A percentile compares a stretch with the other conserved stretches of the same genome.
These are phyloP conservation scores for Holtermanniella nyarrowii DNA, from an alignment of 768 basidiomycete genomes.

Conservation along the genomic window DNA sequence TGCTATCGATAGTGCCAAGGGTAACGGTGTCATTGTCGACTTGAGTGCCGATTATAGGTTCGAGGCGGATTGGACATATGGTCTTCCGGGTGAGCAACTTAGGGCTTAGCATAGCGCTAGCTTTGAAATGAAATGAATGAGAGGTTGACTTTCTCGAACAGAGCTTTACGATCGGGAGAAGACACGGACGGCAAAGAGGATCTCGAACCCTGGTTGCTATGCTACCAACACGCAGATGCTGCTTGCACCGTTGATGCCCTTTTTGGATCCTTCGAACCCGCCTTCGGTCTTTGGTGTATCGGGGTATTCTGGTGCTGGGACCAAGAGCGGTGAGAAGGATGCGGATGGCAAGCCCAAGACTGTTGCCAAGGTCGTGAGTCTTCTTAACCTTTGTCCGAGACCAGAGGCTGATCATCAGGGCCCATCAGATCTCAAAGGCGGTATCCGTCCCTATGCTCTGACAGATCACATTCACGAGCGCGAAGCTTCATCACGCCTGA, in stretches of 20 bases:
- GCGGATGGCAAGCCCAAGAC: constrained; percentile 61
- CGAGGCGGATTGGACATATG: constrained; percentile 91
- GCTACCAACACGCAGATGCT: constrained; percentile 87
- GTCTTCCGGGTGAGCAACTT: constrained; percentile 85
- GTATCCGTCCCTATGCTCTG: constrained; percentile 72
- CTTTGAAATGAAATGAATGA: constrained; percentile 17
- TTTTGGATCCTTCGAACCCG: constrained; percentile 51
- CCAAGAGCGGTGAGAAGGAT: constrained; percentile 56
- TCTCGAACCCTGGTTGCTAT: constrained; percentile 97
- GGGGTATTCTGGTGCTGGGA: constrained; percentile 93
- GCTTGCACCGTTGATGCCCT: constrained; percentile 72
- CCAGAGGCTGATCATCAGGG: constrained; percentile 30
- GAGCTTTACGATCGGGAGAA: constrained; percentile 73
- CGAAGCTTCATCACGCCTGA: constrained; percentile 78
- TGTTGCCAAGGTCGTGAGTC: constrained; percentile 60
- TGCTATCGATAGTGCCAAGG: constrained; percentile 64
- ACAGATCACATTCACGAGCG: constrained; percentile 99
- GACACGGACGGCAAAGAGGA: constrained; percentile 64
- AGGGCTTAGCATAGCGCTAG: neutral
- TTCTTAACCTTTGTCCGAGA: neutral
- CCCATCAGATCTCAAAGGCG: constrained; percentile 61
- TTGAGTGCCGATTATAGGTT: constrained; percentile 91
- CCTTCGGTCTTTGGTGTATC: constrained; percentile 88
- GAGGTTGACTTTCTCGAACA: constrained; percentile 44
- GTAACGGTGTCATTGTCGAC: constrained; percentile 74